Percentiles rank a stretch among this genome's conserved stretches.
These are phyloP conservation scores for Antarctomyces pellizariae DNA, from an alignment of 495 filamentous ascomycete species.

Conservation along the genomic window DNA sequence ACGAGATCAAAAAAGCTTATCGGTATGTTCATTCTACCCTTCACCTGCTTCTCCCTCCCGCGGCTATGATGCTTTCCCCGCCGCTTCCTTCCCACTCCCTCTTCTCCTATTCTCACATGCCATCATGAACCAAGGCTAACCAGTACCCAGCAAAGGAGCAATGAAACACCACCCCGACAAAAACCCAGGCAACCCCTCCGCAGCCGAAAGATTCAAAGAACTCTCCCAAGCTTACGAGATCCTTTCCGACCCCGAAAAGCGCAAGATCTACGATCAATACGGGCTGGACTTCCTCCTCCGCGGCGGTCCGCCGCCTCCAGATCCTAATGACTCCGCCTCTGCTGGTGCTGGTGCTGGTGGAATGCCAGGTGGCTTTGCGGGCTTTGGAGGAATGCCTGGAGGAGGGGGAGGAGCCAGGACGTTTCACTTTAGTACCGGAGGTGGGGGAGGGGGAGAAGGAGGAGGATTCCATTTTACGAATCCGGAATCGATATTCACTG, in stretches of 20 bases:
- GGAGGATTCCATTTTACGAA: constrained; percentile 57
- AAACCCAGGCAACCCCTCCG: constrained; percentile 72
- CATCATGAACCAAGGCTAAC: constrained; percentile 6
- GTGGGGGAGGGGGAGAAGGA: constrained; percentile 20
- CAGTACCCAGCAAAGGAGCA: constrained; percentile 43
- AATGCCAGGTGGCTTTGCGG: constrained; percentile 25
- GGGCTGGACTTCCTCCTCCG: constrained; percentile 82
- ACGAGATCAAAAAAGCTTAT: constrained; percentile 96
- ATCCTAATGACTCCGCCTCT: constrained; percentile 24
- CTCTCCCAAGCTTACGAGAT: constrained; percentile 95
- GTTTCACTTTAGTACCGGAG: constrained; percentile 54
- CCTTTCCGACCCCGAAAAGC: constrained; percentile 88
- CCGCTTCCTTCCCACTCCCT: constrained; percentile 3
- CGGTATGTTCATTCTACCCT: constrained; percentile 26
- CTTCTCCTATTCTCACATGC: constrained; percentile 3
- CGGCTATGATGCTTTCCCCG: background rate
- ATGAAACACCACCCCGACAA: constrained; percentile 93
- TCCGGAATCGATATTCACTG: constrained; percentile 62
- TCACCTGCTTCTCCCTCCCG: constrained; percentile 1
- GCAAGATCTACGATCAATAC: constrained; percentile 85
- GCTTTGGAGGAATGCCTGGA: constrained; percentile 18
- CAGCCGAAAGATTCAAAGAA: constrained; percentile 84
- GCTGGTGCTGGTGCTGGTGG: constrained; percentile 20
- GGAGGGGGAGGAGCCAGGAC: constrained; percentile 25
- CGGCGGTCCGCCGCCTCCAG: constrained; percentile 51